Conservation (phyloP, 257 asterid genomes). For the Fraxinus pennsylvanica region DNA sequence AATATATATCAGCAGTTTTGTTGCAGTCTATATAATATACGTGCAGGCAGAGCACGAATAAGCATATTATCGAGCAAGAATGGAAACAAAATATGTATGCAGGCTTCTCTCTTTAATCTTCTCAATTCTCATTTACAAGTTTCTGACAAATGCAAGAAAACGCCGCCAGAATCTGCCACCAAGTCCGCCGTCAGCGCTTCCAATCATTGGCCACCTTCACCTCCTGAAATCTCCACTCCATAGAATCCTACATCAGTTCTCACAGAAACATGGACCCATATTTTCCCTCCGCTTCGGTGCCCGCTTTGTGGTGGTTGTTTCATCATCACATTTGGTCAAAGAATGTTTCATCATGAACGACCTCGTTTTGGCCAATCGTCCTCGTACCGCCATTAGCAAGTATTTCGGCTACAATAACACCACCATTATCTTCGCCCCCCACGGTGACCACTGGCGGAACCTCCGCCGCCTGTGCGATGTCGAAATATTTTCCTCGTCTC, state of each 20-base stretch:
- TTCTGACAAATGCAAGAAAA: neutral
- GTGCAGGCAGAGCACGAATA: too few species aligned
- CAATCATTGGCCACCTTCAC: conserved; percentile 27
- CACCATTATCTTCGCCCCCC: conserved; percentile 15
- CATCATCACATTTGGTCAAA: neutral
- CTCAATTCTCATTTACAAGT: neutral
- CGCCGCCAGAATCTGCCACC: conserved; percentile 14
- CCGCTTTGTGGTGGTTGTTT: conserved; percentile 22
- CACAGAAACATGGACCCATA: conserved; percentile 16
- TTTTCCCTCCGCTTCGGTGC: conserved; percentile 16
- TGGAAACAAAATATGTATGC: too few species aligned
- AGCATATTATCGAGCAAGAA: too few species aligned
- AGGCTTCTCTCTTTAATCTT: too few species aligned
- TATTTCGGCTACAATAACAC: conserved; percentile 10
- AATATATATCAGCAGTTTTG: too few species aligned
- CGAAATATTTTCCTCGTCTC: conserved; percentile 26
- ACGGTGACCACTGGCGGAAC: conserved; percentile 31
- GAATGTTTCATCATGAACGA: too few species aligned
- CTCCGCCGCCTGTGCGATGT: conserved; percentile 22
- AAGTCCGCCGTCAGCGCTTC: conserved; percentile 8
- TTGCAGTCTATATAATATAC: too few species aligned
- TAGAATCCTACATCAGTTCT: conserved; percentile 1
- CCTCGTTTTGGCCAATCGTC: conserved; percentile 29
- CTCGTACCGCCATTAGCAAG: conserved; percentile 2
- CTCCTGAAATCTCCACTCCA: conserved; percentile 15